A percentile compares a stretch with the other conserved stretches of the same genome.
These are phyloP conservation scores for Articulospora tetracladia DNA, from an alignment of 495 filamentous ascomycete genomes.

Conservation along the genomic window DNA sequence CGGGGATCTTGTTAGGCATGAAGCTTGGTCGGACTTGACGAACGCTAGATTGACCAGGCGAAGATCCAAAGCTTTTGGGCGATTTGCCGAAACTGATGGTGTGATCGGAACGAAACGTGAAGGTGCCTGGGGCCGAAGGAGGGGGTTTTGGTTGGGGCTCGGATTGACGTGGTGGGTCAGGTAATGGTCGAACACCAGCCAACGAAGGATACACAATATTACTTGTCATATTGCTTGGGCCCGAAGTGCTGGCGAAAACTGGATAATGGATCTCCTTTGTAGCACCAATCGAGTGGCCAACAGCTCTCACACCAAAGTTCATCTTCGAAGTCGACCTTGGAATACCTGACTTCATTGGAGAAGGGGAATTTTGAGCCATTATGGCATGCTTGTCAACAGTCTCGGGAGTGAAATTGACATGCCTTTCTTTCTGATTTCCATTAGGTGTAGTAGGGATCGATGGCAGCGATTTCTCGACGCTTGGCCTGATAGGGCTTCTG, in stretches of 20 bases:
- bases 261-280: constrained; percentile 33
- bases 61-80: constrained; percentile 40
- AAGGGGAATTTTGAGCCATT: constrained; percentile 38
- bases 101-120: constrained; percentile 57
- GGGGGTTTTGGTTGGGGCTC: constrained; percentile 3
- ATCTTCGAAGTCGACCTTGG: constrained; percentile 34
- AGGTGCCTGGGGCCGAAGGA: constrained; percentile 43
- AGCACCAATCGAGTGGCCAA: neutral
- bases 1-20: constrained; percentile 41
- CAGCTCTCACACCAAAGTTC: constrained; percentile 18
- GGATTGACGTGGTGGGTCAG: constrained; percentile 11
- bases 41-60: constrained; percentile 50
- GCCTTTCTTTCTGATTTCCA: constrained; percentile 16
- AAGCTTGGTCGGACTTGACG: constrained; percentile 53
- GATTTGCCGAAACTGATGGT: constrained; percentile 49
- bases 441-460: constrained; percentile 44
- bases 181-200: constrained; percentile 24
- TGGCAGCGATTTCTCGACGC: constrained; percentile 40
- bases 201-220: constrained; percentile 27
- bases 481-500: constrained; percentile 40
- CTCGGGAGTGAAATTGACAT: constrained; percentile 43
- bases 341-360: constrained; percentile 44
- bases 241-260: constrained; percentile 35
- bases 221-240: constrained; percentile 26
- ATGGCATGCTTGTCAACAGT: constrained; percentile 31